Evolutionary conservation across 2,329 filamentous ascomycete genomes (phyloP).

Genomic region (Chrysosporium queenslandicum): DNA sequence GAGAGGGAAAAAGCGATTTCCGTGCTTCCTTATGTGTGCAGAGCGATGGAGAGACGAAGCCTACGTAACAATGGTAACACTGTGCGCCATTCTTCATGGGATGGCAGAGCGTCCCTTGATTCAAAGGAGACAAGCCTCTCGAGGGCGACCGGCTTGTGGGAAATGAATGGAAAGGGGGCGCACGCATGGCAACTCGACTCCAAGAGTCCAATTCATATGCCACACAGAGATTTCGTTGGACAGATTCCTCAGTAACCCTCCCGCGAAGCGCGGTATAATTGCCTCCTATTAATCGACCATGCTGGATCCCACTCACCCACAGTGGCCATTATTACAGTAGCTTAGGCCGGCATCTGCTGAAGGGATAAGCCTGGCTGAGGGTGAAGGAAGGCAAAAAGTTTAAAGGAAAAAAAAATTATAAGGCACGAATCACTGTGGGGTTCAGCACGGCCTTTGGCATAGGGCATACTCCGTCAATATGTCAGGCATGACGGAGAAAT

Average conservation of each 20-base stretch:
- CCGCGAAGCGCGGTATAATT: background rate
- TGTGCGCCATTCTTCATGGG: slow-evolving; percentile 6
- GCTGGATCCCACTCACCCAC: background rate
- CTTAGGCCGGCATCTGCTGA: background rate
- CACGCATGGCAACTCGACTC: background rate
- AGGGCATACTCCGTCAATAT: slow-evolving; percentile 6
- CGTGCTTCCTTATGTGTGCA: slow-evolving; percentile 1
- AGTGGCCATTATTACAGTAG: background rate
- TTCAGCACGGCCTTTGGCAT: slow-evolving; percentile 9
- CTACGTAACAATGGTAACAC: slow-evolving; percentile 10
- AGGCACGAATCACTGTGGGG: slow-evolving; percentile 9
- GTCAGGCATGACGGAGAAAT: slow-evolving; percentile 1
- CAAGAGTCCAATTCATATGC: background rate
- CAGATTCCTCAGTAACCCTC: background rate
- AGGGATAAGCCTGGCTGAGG: background rate
- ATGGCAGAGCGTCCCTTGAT: background rate
- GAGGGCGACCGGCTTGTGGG: background rate
- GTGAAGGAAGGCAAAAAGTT: background rate
- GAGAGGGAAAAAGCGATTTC: background rate
- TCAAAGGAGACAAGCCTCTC: background rate
- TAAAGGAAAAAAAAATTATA: background rate
- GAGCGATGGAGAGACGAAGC: slow-evolving; percentile 1
- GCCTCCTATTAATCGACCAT: background rate
- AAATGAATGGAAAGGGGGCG: background rate
- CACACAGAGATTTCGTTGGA: background rate